Percentiles rank a stretch among this genome's conserved stretches.
Conservation (phyloP, 2,329 filamentous ascomycete species). For the Neodidymelliopsis sp. region DNA sequence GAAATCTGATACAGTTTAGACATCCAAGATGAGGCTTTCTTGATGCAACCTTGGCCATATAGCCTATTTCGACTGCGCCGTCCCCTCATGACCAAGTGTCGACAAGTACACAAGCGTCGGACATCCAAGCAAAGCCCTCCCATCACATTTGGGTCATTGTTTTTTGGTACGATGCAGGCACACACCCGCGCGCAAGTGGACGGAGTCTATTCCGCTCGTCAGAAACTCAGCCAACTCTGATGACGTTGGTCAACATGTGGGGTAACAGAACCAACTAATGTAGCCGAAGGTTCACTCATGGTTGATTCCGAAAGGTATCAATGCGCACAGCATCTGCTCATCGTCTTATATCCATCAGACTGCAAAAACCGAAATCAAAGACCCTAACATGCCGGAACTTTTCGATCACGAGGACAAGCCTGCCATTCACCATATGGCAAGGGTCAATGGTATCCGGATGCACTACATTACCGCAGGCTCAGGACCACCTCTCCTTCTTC, state of each 20-base stretch:
- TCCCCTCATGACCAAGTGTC: neutral
- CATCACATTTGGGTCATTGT: too few relatives aligned
- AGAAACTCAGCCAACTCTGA: neutral
- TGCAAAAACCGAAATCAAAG: neutral
- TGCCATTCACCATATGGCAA: conserved; percentile 26
- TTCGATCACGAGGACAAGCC: conserved; percentile 27
- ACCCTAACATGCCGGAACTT: conserved; percentile 26
- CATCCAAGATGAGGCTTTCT: too few relatives aligned
- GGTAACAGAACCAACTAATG: neutral
- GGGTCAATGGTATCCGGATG: conserved; percentile 31
- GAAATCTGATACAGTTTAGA: too few relatives aligned
- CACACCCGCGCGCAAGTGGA: too few relatives aligned
- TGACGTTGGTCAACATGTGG: conserved; percentile 11
- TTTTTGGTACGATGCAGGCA: too few relatives aligned
- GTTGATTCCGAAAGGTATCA: too few relatives aligned
- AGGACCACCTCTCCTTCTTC: conserved; percentile 26
- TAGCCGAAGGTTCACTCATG: too few relatives aligned
- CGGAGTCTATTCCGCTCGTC: conserved; percentile 1
- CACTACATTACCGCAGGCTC: conserved; percentile 32
- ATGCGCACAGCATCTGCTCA: too few relatives aligned
- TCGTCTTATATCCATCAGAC: too few relatives aligned
- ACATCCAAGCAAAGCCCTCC: too few relatives aligned
- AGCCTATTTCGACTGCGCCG: neutral
- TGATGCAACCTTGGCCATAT: too few relatives aligned
- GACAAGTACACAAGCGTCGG: too few relatives aligned